Evolutionary conservation across 768 basidiomycete species (phyloP).

Genomic region (Trametes cinnabarina): DNA sequence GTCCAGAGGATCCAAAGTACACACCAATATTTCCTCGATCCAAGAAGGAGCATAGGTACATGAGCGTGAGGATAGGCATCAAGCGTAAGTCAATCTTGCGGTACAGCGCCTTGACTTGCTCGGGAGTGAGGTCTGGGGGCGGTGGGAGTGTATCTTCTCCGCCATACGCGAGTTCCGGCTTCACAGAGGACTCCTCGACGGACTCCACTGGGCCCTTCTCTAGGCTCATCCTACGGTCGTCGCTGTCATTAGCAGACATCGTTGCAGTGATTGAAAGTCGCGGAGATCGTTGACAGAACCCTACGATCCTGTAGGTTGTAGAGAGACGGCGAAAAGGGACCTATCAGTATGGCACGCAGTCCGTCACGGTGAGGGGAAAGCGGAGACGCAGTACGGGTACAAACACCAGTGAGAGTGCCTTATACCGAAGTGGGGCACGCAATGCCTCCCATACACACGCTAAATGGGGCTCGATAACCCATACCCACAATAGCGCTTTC

Average conservation of each 20-base stretch:
- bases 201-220: constrained; percentile 2
- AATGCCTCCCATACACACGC: background rate
- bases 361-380: background rate
- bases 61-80: constrained; percentile 34
- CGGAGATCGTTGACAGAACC: too few relatives aligned
- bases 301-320: background rate
- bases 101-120: constrained; percentile 37
- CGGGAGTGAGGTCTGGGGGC: constrained; percentile 20
- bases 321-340: background rate
- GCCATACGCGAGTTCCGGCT: constrained; percentile 6
- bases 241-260: background rate
- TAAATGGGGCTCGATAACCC: background rate
- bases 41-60: constrained; percentile 32
- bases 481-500: background rate
- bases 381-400: background rate
- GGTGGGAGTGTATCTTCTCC: constrained; percentile 11
- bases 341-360: background rate
- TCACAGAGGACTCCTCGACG: constrained; percentile 1
- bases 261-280: background rate
- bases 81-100: constrained; percentile 31
- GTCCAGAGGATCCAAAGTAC: too few relatives aligned
- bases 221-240: background rate
- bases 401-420: background rate
- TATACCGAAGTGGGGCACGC: background rate
- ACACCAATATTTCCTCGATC: constrained; percentile 31